Conservation (phyloP, 192 early-diverging fungal species). For the Podila verticillata region DNA sequence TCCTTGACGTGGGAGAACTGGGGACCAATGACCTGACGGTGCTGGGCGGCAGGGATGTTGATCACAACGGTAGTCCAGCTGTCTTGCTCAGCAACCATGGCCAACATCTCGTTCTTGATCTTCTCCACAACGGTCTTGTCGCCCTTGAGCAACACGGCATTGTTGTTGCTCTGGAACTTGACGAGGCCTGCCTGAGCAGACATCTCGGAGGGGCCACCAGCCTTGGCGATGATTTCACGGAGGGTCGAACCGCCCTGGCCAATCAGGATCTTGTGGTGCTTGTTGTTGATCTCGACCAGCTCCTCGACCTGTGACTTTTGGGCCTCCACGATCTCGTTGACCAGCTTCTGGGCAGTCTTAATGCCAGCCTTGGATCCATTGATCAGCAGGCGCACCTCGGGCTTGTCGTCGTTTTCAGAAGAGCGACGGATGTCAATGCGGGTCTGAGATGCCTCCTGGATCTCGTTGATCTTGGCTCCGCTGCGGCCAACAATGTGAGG, state of each 20-base stretch:
- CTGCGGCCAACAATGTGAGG: slow-evolving; percentile 83
- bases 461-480: slow-evolving; percentile 77
- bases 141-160: slow-evolving; percentile 71
- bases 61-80: slow-evolving; percentile 65
- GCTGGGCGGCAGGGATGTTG: slow-evolving; percentile 77
- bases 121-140: slow-evolving; percentile 67
- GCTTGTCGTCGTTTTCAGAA: slow-evolving; percentile 45
- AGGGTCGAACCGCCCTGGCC: slow-evolving; percentile 70
- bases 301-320: slow-evolving; percentile 66
- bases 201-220: slow-evolving; percentile 66
- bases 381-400: slow-evolving; percentile 56
- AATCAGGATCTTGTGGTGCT: slow-evolving; percentile 74
- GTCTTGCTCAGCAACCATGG: slow-evolving; percentile 63
- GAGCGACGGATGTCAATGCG: slow-evolving; percentile 77
- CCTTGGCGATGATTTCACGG: slow-evolving; percentile 67
- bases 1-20: slow-evolving; percentile 76
- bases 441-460: slow-evolving; percentile 76
- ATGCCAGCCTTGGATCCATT: slow-evolving; percentile 67
- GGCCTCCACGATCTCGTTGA: slow-evolving; percentile 69
- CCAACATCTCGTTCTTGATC: slow-evolving; percentile 56
- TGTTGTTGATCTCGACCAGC: slow-evolving; percentile 56
- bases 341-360: slow-evolving; percentile 61
- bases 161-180: slow-evolving; percentile 68
- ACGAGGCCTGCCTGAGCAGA: slow-evolving; percentile 60
- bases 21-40: slow-evolving; percentile 85